A percentile compares a stretch with the other conserved stretches of the same genome.
Evolutionary conservation across 805 yeast species (phyloP).

Genomic region (Komagataella mondaviorum): DNA sequence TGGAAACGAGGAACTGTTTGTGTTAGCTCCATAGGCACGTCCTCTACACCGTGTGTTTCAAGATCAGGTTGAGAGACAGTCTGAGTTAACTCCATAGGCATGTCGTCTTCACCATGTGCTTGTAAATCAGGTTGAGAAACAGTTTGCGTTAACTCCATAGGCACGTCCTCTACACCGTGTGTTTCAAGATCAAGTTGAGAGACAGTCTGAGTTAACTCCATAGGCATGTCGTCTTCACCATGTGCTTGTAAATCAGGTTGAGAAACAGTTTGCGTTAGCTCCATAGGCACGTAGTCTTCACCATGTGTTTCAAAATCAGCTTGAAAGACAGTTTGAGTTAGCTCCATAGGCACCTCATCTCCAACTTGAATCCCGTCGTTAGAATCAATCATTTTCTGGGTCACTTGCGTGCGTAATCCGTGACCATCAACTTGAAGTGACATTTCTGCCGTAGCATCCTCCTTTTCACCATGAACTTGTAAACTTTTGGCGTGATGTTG

Average conservation of each 20-base stretch:
- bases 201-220: not conserved
- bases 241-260: not conserved
- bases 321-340: constrained; percentile 8
- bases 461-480: not conserved
- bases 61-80: not conserved
- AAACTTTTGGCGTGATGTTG: not conserved
- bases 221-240: not conserved
- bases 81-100: not conserved
- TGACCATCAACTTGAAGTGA: not conserved
- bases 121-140: not conserved
- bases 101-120: not conserved
- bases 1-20: not conserved
- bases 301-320: not conserved
- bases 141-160: not conserved
- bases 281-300: not conserved
- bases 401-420: constrained; percentile 1
- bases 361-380: constrained; percentile 1
- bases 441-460: not conserved
- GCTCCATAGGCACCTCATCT: constrained; percentile 12
- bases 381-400: not conserved
- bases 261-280: not conserved
- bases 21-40: not conserved
- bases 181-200: not conserved
- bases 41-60: not conserved
- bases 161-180: not conserved